Conservation (phyloP, 768 basidiomycete species). For the Mycena haematopus region DNA sequence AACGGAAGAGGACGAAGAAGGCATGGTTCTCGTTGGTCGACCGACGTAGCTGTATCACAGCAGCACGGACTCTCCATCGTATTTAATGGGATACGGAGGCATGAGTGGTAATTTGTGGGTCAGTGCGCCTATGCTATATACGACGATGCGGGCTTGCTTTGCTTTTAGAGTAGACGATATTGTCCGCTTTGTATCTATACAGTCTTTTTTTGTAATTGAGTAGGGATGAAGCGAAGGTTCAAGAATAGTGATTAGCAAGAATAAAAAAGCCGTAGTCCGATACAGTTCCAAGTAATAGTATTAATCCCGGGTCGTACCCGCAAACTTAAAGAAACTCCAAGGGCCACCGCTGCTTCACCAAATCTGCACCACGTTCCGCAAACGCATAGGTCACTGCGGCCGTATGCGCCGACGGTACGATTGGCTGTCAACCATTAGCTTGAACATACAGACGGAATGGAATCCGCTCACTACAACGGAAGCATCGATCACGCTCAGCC, state of each 20-base stretch:
- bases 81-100: constrained; percentile 2
- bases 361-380: background rate
- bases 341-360: background rate
- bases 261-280: no score
- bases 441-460: background rate
- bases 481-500: background rate
- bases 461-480: background rate
- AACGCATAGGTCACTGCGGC: background rate
- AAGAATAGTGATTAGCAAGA: background rate
- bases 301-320: no score
- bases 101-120: background rate
- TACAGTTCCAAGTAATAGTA: no score
- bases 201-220: background rate
- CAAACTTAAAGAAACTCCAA: background rate
- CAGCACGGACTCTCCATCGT: background rate
- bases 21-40: constrained; percentile 78
- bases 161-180: constrained; percentile 13
- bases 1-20: constrained; percentile 87
- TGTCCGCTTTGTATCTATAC: constrained; percentile 3
- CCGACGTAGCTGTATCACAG: constrained; percentile 42
- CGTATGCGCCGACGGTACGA: background rate
- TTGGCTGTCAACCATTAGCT: background rate
- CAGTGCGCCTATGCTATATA: background rate
- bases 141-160: background rate
- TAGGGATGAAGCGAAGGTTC: background rate